Percentiles rank a stretch among this genome's conserved stretches.
Evolutionary conservation across 2,329 filamentous ascomycete genomes (phyloP).

Genomic region (Aspergillus ustus): DNA sequence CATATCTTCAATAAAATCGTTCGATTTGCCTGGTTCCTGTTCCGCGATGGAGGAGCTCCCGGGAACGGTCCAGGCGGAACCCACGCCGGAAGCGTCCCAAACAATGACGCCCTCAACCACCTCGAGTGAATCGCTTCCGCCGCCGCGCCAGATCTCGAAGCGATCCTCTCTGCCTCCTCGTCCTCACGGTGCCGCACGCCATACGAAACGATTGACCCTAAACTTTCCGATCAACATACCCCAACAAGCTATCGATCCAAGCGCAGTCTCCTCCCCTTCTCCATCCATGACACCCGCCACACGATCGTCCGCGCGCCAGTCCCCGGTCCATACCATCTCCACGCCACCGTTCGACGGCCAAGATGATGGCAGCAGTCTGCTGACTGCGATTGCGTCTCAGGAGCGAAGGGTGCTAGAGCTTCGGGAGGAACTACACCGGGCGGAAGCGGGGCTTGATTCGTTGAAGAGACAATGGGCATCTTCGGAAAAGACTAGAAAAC

Average conservation of each 20-base stretch:
- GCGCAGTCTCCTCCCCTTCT: conserved; percentile 37
- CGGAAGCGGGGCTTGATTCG: conserved; percentile 74
- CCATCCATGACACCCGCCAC: conserved; percentile 39
- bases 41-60: conserved; percentile 40
- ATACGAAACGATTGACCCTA: conserved; percentile 51
- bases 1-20: conserved; percentile 8
- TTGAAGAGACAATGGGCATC: conserved; percentile 84
- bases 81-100: conserved; percentile 37
- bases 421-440: conserved; percentile 82
- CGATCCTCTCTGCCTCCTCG: conserved; percentile 40
- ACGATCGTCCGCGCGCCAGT: conserved; percentile 38
- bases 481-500: conserved; percentile 77
- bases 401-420: conserved; percentile 90
- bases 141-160: conserved; percentile 26
- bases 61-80: conserved; percentile 35
- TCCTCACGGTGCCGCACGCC: conserved; percentile 42
- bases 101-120: conserved; percentile 17
- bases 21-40: neutral
- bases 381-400: conserved; percentile 89
- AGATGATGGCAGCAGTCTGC: conserved; percentile 68
- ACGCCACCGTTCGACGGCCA: conserved; percentile 36
- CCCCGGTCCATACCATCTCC: conserved; percentile 34
- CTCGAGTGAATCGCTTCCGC: conserved; percentile 13
- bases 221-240: conserved; percentile 53
- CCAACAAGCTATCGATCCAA: conserved; percentile 30